Base-by-base conservation (phyloP, 495 filamentous ascomycete genomes). In the Paragyromitra xinjiangensis region DNA sequence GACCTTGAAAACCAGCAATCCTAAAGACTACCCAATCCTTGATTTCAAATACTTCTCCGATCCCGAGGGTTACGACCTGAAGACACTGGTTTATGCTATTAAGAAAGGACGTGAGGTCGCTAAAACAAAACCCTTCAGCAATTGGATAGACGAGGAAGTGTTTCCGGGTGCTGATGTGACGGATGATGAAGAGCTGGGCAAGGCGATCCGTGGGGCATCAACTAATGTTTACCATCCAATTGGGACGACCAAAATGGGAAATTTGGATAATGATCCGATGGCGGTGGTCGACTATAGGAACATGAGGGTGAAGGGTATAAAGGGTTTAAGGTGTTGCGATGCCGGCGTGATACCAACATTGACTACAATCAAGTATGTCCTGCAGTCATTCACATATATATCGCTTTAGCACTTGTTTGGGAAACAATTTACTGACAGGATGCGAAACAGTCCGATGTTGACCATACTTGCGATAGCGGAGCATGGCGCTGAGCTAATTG, bases 21-120 rank as follows among this genome's bases (percentile, higher is more conserved):
- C 92, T 0, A 86, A 80, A 50, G 88, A 92, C 76, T 94, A 94
- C 82, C 93, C 93, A 19, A 90, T 92, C 11, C 86, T 95, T 58
- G 92, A 95, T 84, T 95, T 95, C 89, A 87, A 90, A 68, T 95
- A 94, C 85, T 95, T 95, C 86, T 94, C 92, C 50, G 93, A 94
- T 80, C 89, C 91, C 8, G 90, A 92, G 82, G 92, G 91, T 19
- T 94, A 94, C 84, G 93, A 95, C 79, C 91, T 92, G 26, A 90
- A 90, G 64, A 93, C 92, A 64, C 87, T 95, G 50, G 92, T 94
- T n/a, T 87, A 87, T n/a, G 92, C 92, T 69, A 85, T 95, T 79
- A 87, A 88, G 80, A 90, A 89, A 5, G 92, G 92, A 3, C 90
- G 92, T 40, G 85, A 90, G 75, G 88, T 93, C 70, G 92, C 92